These are phyloP conservation scores for Podospora conica DNA, from an alignment of 495 filamentous ascomycete species.

Conservation along the genomic window DNA sequence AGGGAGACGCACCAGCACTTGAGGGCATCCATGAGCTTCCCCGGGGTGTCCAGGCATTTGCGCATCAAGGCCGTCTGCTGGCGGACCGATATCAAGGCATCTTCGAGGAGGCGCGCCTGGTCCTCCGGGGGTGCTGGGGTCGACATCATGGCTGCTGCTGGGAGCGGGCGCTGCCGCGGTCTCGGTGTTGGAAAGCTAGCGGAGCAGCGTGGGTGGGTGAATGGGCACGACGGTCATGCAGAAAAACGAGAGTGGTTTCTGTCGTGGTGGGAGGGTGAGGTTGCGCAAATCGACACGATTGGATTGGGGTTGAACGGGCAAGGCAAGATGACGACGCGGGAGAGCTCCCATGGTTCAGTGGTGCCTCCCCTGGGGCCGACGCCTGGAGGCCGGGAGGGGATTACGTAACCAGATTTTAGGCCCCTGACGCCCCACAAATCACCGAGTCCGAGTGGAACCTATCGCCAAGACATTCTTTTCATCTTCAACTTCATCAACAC, in stretches of 20 bases:
- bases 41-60: conserved; percentile 92
- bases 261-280: background rate
- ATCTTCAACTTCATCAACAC: background rate
- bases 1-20: conserved; percentile 80
- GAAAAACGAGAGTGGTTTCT: background rate
- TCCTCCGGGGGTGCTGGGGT: conserved; percentile 73
- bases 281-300: background rate
- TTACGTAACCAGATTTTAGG: background rate
- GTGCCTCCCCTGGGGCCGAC: background rate
- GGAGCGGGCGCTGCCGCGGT: background rate
- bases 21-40: conserved; percentile 98
- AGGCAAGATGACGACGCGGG: background rate
- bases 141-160: conserved; percentile 35
- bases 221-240: background rate
- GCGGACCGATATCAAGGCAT: conserved; percentile 91
- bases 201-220: background rate
- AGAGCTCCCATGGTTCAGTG: background rate
- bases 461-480: background rate
- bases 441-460: too few relatives aligned
- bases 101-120: conserved; percentile 89
- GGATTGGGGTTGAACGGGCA: background rate
- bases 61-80: conserved; percentile 96
- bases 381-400: background rate
- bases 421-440: background rate
- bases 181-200: background rate